These are phyloP conservation scores for Brassica incana DNA, from an alignment of 345 rosid species.

Conservation along the genomic window DNA sequence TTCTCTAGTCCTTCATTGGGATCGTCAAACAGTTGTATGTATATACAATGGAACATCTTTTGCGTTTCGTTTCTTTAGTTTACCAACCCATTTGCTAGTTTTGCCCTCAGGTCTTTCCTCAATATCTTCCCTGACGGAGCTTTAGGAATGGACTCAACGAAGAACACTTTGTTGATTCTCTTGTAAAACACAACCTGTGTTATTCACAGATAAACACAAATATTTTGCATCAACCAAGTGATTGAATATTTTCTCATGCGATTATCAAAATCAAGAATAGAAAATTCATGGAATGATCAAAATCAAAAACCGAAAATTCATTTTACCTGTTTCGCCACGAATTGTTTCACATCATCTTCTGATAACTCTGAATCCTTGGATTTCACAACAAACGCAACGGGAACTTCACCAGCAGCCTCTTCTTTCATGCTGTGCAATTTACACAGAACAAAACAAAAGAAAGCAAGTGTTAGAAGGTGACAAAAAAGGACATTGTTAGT, in stretches of 20 bases:
- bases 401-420: conserved; percentile 83
- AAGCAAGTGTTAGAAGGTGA: neutral
- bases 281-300: neutral
- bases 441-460: neutral
- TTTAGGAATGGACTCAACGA: conserved; percentile 62
- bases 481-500: neutral
- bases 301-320: neutral
- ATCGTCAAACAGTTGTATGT: conserved; percentile 23
- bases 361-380: conserved; percentile 59
- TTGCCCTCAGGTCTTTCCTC: conserved; percentile 60
- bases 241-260: neutral
- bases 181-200: conserved; percentile 41
- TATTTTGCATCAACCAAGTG: neutral
- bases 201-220: neutral
- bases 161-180: conserved; percentile 53
- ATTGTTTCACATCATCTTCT: conserved; percentile 67
- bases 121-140: conserved; percentile 76
- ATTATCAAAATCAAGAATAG: neutral
- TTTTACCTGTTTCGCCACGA: conserved; percentile 70
- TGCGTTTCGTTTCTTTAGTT: neutral
- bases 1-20: neutral
- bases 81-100: neutral
- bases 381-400: conserved; percentile 73
- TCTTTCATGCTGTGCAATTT: conserved; percentile 63
- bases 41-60: conserved; percentile 29